Conservation (phyloP, 1,284 basidiomycete genomes). For the Irpex rosettiformis region DNA sequence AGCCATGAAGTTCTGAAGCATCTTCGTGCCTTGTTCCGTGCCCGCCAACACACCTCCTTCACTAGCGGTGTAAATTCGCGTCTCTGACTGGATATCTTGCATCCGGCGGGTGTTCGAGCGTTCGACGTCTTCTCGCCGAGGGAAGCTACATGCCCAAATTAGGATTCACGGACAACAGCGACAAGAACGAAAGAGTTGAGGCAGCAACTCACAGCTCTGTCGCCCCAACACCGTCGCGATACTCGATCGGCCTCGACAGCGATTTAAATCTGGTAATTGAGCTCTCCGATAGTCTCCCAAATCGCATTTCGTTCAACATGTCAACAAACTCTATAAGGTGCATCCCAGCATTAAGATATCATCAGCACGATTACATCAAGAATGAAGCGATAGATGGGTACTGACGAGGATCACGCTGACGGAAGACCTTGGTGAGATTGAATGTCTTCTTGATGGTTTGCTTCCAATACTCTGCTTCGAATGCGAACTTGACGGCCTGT, state of each 20-base stretch:
- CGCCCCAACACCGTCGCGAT: constrained; percentile 72
- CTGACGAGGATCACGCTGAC: constrained; percentile 61
- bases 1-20: constrained; percentile 35
- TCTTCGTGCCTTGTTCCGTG: constrained; percentile 30
- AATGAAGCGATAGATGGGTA: constrained; percentile 3
- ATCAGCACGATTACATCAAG: background rate
- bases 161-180: background rate
- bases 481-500: constrained; percentile 62
- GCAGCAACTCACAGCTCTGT: constrained; percentile 65
- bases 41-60: constrained; percentile 48
- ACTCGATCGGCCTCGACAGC: constrained; percentile 56
- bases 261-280: constrained; percentile 61
- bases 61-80: constrained; percentile 35
- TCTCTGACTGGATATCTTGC: constrained; percentile 27
- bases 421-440: constrained; percentile 64
- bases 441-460: constrained; percentile 52
- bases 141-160: constrained; percentile 32
- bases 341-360: background rate
- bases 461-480: constrained; percentile 80
- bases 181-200: constrained; percentile 55
- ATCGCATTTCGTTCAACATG: constrained; percentile 92
- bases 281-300: constrained; percentile 58
- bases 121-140: constrained; percentile 86
- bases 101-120: constrained; percentile 70
- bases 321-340: constrained; percentile 69